A percentile compares a stretch with the other conserved stretches of the same genome.
These are phyloP conservation scores for Colletotrichum sansevieriae DNA, from an alignment of 2,329 filamentous ascomycete genomes.

Conservation along the genomic window DNA sequence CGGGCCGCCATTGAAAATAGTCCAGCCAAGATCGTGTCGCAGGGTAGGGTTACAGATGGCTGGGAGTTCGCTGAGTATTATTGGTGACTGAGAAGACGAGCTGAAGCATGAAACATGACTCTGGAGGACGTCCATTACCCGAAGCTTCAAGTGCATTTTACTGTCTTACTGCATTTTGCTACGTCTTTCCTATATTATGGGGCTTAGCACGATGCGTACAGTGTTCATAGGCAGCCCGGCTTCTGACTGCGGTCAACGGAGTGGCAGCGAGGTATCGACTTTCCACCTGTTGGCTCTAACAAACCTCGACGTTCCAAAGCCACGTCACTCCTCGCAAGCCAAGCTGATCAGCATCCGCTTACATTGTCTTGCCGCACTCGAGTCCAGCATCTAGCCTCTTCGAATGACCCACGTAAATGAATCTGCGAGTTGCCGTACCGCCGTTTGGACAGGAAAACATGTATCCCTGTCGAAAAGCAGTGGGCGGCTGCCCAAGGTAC, in stretches of 20 bases:
- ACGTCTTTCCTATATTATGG: not conserved
- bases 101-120: not conserved
- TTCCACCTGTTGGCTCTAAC: not conserved
- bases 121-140: not conserved
- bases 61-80: not conserved
- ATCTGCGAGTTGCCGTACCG: not conserved
- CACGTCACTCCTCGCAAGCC: slow-evolving; percentile 18
- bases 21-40: not conserved
- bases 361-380: not conserved
- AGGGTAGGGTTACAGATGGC: not conserved
- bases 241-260: slow-evolving; percentile 4
- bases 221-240: too few species aligned
- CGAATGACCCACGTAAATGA: not conserved
- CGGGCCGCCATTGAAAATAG: not conserved
- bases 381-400: not conserved
- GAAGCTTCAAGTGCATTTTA: not conserved
- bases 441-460: not conserved
- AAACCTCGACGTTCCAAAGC: not conserved
- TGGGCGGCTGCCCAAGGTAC: slow-evolving; percentile 11
- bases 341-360: not conserved
- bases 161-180: too few species aligned
- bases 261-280: not conserved
- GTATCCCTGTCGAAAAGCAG: slow-evolving; percentile 3
- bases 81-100: not conserved
- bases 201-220: not conserved